Evolutionary conservation across 176 grass and related monocot species (phyloP).

Genomic region (Oryza nivara): DNA sequence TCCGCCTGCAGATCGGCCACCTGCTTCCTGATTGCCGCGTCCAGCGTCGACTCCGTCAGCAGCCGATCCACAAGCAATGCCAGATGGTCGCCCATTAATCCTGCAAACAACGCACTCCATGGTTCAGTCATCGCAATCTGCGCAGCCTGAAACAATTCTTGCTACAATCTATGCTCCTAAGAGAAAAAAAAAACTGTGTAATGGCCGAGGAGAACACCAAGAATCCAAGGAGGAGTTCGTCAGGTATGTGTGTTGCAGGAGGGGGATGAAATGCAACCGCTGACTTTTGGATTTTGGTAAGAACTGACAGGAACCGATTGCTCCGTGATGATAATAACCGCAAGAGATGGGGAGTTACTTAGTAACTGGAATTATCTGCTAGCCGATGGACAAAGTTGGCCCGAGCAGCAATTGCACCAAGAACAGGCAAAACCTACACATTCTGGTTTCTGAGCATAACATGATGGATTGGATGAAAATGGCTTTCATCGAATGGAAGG

Average conservation of each 20-base stretch:
- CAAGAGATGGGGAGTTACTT: neutral
- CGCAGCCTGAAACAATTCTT: neutral
- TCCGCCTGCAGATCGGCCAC: slow-evolving; percentile 26
- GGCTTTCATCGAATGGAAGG: neutral
- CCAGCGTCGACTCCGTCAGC: slow-evolving; percentile 85
- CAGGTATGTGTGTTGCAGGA: slow-evolving; percentile 2
- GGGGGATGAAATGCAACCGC: slow-evolving; percentile 28
- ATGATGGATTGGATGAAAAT: slow-evolving; percentile 13
- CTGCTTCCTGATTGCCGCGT: slow-evolving; percentile 66
- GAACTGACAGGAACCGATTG: slow-evolving; percentile 26
- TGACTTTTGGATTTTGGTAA: neutral
- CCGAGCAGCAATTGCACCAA: slow-evolving; percentile 19
- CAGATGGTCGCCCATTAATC: slow-evolving; percentile 88
- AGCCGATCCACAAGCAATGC: slow-evolving; percentile 88
- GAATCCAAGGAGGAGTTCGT: slow-evolving; percentile 12
- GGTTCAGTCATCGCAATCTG: neutral
- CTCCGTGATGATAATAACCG: neutral
- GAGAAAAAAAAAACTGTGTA: neutral
- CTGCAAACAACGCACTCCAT: slow-evolving; percentile 25
- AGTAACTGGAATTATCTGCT: neutral
- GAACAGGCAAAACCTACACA: slow-evolving; percentile 35
- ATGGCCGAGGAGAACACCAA: neutral
- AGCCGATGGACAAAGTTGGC: neutral
- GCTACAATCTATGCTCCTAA: neutral
- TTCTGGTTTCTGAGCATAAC: slow-evolving; percentile 11